Base-by-base conservation (phyloP, 345 rosid genomes). In the Sisymbrium altissimum region DNA sequence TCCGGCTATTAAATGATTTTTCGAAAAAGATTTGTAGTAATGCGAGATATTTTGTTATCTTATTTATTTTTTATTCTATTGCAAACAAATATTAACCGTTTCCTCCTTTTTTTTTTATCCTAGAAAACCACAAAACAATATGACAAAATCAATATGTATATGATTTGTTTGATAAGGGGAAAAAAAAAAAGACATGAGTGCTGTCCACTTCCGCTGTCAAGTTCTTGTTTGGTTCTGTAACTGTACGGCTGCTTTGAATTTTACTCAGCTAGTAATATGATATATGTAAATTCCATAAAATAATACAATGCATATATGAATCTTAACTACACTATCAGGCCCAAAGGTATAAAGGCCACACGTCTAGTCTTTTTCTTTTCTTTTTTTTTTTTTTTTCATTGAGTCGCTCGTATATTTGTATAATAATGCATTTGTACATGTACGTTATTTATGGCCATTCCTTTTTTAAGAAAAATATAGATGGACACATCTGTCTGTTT, bases 1-100 rank as follows among this genome's bases (percentile, higher is more conserved):
- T n/a, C n/a, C n/a, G n/a, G n/a, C n/a, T n/a, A n/a, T n/a, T n/a
- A n/a, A n/a, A n/a, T n/a, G n/a, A n/a, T n/a, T n/a, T n/a, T n/a
- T n/a, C n/a, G n/a, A n/a, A n/a, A n/a, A n/a, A 55, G 59, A 66
- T 66, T 66, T 74, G 53, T 74, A 56, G 53, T 39, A 19, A 50
- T 18, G 76, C 69, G 62, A 71, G 69, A 71, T 71, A 72, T 72
- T 72, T 50, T 52, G 5, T 50, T 49, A 35, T 48, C 2, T 1
- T 44, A 38, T n/a, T n/a, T n/a, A n/a, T n/a, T n/a, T n/a, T n/a
- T 7, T 57, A 69, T 41, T 19, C 32, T 44, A 48, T 49, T 36
- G 19, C n/a, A 46, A n/a, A 46, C 13, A 48, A 8, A 2, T 5
- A 7, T 48, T 12, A 46, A 65, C 45, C 3, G 19, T 29, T 43